A percentile compares a stretch with the other conserved stretches of the same genome.
Evolutionary conservation across 2,329 filamentous ascomycete genomes (phyloP).

Genomic region (Cercospora citrullina): DNA sequence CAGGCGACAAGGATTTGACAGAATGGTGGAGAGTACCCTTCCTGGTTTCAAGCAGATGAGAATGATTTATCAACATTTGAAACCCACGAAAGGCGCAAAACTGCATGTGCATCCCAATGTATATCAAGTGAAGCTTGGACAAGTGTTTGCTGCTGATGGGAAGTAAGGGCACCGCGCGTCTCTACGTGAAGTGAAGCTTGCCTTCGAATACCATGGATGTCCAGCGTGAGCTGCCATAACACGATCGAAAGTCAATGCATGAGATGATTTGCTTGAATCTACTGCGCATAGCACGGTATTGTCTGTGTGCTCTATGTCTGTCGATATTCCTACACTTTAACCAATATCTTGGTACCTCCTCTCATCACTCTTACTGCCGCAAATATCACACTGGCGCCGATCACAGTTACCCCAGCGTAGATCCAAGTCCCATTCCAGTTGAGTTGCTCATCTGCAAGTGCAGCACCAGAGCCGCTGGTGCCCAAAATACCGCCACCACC

Average conservation of each 20-base stretch:
- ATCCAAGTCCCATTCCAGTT: slow-evolving; percentile 50
- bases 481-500: slow-evolving; percentile 58
- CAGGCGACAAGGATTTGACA: too few species aligned
- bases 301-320: neutral
- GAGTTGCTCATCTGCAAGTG: slow-evolving; percentile 49
- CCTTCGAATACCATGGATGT: too few species aligned
- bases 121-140: too few species aligned
- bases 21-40: too few species aligned
- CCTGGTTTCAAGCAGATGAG: neutral
- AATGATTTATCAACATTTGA: too few species aligned
- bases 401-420: slow-evolving; percentile 34
- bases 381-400: slow-evolving; percentile 33
- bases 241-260: too few species aligned
- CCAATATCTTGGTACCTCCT: slow-evolving; percentile 32
- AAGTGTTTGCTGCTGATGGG: neutral
- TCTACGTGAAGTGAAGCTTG: neutral
- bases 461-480: slow-evolving; percentile 51
- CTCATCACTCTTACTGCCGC: slow-evolving; percentile 30
- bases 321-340: slow-evolving; percentile 29
- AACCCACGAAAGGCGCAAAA: too few species aligned
- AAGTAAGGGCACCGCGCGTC: neutral
- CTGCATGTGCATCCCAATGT: too few species aligned
- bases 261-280: too few species aligned
- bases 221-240: too few species aligned
- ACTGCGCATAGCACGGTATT: too few species aligned